Evolutionary conservation across 495 filamentous ascomycete genomes (phyloP), one percentile per base, ranked within the genome.

Genomic region (Tuber microsphaerosporum): DNA sequence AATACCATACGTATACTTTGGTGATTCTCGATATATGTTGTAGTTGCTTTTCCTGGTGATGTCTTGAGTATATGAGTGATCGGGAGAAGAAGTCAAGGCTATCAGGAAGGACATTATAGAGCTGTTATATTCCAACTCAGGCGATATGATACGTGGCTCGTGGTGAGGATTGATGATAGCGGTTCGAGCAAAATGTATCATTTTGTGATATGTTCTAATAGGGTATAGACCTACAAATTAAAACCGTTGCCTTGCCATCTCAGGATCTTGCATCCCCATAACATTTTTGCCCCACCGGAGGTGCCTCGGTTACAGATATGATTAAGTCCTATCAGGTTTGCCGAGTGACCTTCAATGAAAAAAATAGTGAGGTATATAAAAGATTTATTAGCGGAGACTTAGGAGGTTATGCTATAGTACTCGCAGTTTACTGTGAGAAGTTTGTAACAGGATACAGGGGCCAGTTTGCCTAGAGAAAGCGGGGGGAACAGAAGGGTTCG

Each of bases 81-180:
- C 56, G 56, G 56, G 56, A 34, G 56, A 34, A 65, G 56, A 65
- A 65, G 56, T 65, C 56, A 65, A 65, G 12, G 26, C 14, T 34
- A 31, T 65, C 31, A 34, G 2, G 56, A 65, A 19, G 56, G 26
- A 19, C 26, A 34, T 34, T 65, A 65, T 65, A 65, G 26, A 34
- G 56, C 56, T 14, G 56, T 65, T 65, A 65, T 65, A 65, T 65
- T 65, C 56, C 16, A 31, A 4, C 56, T 8, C 9, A 17, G 56
- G 56, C 31, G 19, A 65, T 65, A 26, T 65, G 56, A 65, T 65
- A 65, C 56, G 56, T 65, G 56, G 56, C 56, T 65, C 26, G 56
- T 10, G 26, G 14, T 17, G 34, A 34, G 56, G 56, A 65, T 34
- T 14, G 26, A 34, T 65, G 26, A 34, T 65, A 65, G 6, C 26